These are phyloP conservation scores for Umbelopsis vinacea DNA, from an alignment of 192 early-diverging fungal species.

Conservation along the genomic window DNA sequence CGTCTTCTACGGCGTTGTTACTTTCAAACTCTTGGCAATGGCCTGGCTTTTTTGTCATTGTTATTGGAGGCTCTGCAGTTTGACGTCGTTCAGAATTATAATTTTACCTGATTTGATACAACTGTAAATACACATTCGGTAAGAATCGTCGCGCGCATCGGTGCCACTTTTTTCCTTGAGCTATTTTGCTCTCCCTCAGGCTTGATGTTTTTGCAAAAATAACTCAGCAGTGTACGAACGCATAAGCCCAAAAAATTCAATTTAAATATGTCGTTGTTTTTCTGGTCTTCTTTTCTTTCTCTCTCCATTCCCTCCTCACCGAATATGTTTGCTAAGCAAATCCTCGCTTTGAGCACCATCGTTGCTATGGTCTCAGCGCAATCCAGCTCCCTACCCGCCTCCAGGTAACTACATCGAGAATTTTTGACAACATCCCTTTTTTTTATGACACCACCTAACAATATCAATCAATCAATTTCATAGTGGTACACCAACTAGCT, in stretches of 20 bases:
- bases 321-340: neutral
- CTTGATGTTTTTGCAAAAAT: neutral
- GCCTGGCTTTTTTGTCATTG: too few species aligned
- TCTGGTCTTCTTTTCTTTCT: neutral
- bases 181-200: neutral
- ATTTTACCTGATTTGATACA: conserved; percentile 4
- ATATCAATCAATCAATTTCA: too few species aligned
- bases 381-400: neutral
- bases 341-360: neutral
- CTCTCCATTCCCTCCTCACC: conserved; percentile 5
- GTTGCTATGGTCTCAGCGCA: conserved; percentile 11
- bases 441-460: too few species aligned
- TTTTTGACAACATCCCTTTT: neutral
- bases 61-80: too few species aligned
- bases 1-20: too few species aligned
- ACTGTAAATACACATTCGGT: conserved; percentile 5
- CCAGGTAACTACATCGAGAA: conserved; percentile 1
- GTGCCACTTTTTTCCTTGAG: conserved; percentile 10
- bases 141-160: conserved; percentile 21
- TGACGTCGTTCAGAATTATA: neutral
- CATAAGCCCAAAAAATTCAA: neutral
- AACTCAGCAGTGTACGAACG: neutral
- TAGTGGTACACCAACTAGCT: conserved; percentile 10
- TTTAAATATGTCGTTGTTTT: neutral
- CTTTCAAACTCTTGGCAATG: too few species aligned